Percentiles rank a stretch among this genome's conserved stretches.
Conservation (phyloP, 768 basidiomycete species). For the Lepiota brunneoincarnata region DNA sequence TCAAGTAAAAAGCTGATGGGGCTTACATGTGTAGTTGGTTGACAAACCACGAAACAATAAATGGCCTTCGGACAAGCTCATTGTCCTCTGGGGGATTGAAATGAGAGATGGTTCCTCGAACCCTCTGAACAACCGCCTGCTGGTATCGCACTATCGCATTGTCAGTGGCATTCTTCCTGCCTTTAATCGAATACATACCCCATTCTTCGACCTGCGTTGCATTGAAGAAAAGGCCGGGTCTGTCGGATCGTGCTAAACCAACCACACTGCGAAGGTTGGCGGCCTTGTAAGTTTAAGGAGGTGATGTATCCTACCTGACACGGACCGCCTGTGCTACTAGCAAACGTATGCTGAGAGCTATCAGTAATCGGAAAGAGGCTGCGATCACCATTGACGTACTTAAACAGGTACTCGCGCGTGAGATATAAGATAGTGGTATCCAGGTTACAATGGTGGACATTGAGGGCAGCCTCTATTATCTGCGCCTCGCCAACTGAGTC, state of each 20-base stretch:
- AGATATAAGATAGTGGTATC: conserved; percentile 67
- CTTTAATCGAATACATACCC: conserved; percentile 49
- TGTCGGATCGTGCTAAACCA: conserved; percentile 50
- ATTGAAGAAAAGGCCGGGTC: conserved; percentile 54
- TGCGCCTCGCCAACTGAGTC: conserved; percentile 43
- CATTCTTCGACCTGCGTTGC: conserved; percentile 75
- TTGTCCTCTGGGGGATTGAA: conserved; percentile 49
- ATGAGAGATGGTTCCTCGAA: conserved; percentile 51
- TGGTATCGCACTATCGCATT: conserved; percentile 59
- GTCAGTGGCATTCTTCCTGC: background rate
- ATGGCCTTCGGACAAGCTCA: conserved; percentile 64
- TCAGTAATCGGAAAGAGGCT: conserved; percentile 12
- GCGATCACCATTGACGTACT: conserved; percentile 43
- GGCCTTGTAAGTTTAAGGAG: conserved; percentile 16
- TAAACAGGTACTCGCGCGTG: conserved; percentile 69
- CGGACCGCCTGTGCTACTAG: conserved; percentile 61
- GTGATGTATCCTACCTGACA: conserved; percentile 42
- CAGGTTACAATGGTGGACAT: conserved; percentile 67
- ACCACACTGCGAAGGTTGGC: background rate
- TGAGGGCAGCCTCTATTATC: conserved; percentile 63
- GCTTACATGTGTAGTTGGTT: conserved; percentile 64
- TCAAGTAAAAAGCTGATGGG: background rate
- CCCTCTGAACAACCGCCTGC: conserved; percentile 59
- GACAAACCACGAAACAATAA: conserved; percentile 68
- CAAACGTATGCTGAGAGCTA: conserved; percentile 59